Conservation (phyloP, 108 stramenopile species). For the Cyclotella baltica region DNA sequence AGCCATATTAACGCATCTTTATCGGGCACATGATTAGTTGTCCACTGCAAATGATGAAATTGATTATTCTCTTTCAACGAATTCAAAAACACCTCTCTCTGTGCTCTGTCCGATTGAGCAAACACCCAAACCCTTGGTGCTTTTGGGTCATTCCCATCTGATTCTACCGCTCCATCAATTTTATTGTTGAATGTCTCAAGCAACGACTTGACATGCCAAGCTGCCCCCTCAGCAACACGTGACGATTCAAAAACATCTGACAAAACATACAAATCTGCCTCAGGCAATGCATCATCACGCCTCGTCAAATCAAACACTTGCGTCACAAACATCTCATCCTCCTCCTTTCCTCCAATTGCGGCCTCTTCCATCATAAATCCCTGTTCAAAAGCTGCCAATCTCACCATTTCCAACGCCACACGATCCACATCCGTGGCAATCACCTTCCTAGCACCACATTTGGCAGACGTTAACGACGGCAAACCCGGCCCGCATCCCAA, state of each 20-base stretch:
- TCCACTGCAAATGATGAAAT: slow-evolving; percentile 37
- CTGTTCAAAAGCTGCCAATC: slow-evolving; percentile 68
- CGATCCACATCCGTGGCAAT: slow-evolving; percentile 75
- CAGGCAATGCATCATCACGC: slow-evolving; percentile 25
- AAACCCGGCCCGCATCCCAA: slow-evolving; percentile 84
- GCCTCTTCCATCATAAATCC: slow-evolving; percentile 21
- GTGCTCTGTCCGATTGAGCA: slow-evolving; percentile 80
- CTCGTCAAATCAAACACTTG: slow-evolving; percentile 58
- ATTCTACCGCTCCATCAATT: neutral
- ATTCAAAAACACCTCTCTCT: slow-evolving; percentile 64
- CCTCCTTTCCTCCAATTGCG: slow-evolving; percentile 31
- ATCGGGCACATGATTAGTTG: slow-evolving; percentile 25
- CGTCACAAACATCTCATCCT: slow-evolving; percentile 52
- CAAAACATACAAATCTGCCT: slow-evolving; percentile 72
- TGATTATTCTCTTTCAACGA: slow-evolving; percentile 29
- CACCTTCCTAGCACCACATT: slow-evolving; percentile 46
- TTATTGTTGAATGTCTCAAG: neutral
- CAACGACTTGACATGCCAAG: slow-evolving; percentile 42
- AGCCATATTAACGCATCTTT: slow-evolving; percentile 51
- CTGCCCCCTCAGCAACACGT: slow-evolving; percentile 72
- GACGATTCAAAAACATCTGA: slow-evolving; percentile 81
- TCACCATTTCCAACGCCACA: slow-evolving; percentile 61
- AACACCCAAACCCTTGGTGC: slow-evolving; percentile 73
- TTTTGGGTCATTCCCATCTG: neutral
- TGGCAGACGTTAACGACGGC: slow-evolving; percentile 66